Conservation (phyloP, 495 filamentous ascomycete species). For the Aspergillus avenaceus region DNA sequence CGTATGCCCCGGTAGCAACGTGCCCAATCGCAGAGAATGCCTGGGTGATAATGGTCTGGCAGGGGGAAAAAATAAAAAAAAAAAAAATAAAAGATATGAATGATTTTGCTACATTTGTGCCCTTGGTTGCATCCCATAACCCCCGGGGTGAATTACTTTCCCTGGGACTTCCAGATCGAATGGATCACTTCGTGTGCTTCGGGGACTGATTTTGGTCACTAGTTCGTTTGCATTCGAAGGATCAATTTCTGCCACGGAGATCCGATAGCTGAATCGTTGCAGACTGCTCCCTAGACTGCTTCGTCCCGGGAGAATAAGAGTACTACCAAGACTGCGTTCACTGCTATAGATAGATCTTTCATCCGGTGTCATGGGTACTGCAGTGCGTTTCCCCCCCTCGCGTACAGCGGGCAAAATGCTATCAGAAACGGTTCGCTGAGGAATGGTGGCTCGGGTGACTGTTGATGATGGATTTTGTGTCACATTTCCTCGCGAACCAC, state of each 20-base stretch:
- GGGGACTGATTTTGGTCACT: conserved; percentile 26
- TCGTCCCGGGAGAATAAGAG: conserved; percentile 18
- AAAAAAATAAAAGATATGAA: background rate
- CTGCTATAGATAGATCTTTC: conserved; percentile 20
- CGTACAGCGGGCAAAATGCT: background rate
- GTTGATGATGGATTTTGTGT: background rate
- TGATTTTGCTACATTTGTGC: conserved; percentile 1
- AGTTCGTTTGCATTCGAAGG: conserved; percentile 1
- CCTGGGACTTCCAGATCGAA: conserved; percentile 58
- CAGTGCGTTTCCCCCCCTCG: background rate
- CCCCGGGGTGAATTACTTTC: conserved; percentile 10
- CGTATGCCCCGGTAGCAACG: background rate
- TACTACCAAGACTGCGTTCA: conserved; percentile 19
- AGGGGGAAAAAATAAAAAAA: background rate
- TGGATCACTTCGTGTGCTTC: conserved; percentile 59
- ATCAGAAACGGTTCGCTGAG: background rate
- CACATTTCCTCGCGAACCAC: background rate
- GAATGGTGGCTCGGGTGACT: background rate
- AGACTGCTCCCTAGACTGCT: conserved; percentile 18
- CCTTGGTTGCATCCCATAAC: conserved; percentile 5
- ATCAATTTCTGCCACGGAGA: conserved; percentile 5
- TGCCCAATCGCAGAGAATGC: background rate
- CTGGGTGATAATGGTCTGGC: background rate
- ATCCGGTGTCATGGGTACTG: background rate
- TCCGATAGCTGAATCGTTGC: conserved; percentile 10